Base-by-base conservation (phyloP, 2,329 filamentous ascomycete species). In the Colletotrichum destructivum region DNA sequence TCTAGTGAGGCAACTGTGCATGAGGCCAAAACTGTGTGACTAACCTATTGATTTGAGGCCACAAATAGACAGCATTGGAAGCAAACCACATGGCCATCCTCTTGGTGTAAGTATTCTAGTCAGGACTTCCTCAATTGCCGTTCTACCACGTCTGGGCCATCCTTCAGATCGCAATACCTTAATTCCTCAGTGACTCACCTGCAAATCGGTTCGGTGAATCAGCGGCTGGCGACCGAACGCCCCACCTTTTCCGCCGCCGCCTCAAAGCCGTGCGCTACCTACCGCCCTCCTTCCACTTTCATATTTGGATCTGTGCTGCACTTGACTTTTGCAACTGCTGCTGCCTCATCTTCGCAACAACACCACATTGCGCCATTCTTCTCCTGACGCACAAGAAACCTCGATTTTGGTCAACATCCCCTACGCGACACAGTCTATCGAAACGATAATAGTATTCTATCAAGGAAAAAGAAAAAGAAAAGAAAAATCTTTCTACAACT, bases 241-340 rank as follows among this genome's bases (percentile, higher is more conserved):
- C 61, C 66, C 66, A 66, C 62, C 35, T 64, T 65, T 52, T 21
- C 31, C 26, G 26, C 26, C 16, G 31, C 12, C n/a, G 38, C 61
- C 52, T 47, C 40, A 31, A 38, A 62, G 35, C 49, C 66, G 54
- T 54, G 66, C 66, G 47, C 51, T 31, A 31, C 31, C 44, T 56
- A 62, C 65, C 57, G 57, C 59, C 49, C 11, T 9, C 51, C 64
- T 56, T 49, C 38, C 21, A 15, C 26, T 56, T 35, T 23, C 46
- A 38, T 54, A 35, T 35, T 35, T 35, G 8, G 35, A 52, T 63
- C 31, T 44, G 49, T 21, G 38, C 61, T 49, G 23, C 60, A 62
- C 35, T 23, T 62, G 18, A 49, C 23, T 46, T 55, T 55, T 55
- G n/a, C 46, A 42, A 23, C 61, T 26, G 8, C 8, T 35, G n/a